These are phyloP conservation scores for Phyllosticta ampelicida DNA, from an alignment of 2,329 filamentous ascomycete species.

Conservation along the genomic window DNA sequence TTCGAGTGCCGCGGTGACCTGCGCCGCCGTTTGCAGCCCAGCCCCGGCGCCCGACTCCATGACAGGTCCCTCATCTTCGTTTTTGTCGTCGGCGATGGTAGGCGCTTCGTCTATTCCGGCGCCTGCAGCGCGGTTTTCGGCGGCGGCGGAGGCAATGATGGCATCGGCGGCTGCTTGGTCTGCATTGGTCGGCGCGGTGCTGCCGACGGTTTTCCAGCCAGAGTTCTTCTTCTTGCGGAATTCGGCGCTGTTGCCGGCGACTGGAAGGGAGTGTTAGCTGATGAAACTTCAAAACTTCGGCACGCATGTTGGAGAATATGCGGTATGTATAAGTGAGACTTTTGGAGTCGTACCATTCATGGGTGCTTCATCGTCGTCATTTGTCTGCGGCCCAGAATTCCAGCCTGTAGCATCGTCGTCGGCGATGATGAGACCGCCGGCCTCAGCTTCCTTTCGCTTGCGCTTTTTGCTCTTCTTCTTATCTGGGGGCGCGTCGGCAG, in stretches of 20 bases:
- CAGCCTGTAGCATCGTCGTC: constrained; percentile 46
- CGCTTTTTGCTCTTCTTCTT: constrained; percentile 45
- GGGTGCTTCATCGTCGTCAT: constrained; percentile 46
- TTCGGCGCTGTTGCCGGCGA: constrained; percentile 29
- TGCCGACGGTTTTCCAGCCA: constrained; percentile 61
- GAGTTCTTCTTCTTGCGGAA: constrained; percentile 59
- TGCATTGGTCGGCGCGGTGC: constrained; percentile 37
- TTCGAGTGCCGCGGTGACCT: constrained; percentile 50
- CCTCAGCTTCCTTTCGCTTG: constrained; percentile 26
- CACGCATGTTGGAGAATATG: constrained; percentile 23
- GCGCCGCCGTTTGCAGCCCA: constrained; percentile 72
- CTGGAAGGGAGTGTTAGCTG: neutral
- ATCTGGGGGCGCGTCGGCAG: constrained; percentile 41
- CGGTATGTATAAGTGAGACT: neutral
- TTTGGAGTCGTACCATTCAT: constrained; percentile 26
- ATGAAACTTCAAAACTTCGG: constrained; percentile 16
- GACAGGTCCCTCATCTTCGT: constrained; percentile 37
- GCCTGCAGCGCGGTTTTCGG: constrained; percentile 48
- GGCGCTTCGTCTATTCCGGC: constrained; percentile 36
- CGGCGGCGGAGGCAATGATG: constrained; percentile 62
- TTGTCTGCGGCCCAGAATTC: constrained; percentile 39
- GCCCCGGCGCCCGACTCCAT: constrained; percentile 86
- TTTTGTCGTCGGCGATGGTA: constrained; percentile 32
- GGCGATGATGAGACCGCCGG: constrained; percentile 34
- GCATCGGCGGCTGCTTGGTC: constrained; percentile 63